A percentile compares a stretch with the other conserved stretches of the same genome.
Evolutionary conservation across 345 rosid genomes (phyloP).

Genomic region (Rhodamnia rubescens): DNA sequence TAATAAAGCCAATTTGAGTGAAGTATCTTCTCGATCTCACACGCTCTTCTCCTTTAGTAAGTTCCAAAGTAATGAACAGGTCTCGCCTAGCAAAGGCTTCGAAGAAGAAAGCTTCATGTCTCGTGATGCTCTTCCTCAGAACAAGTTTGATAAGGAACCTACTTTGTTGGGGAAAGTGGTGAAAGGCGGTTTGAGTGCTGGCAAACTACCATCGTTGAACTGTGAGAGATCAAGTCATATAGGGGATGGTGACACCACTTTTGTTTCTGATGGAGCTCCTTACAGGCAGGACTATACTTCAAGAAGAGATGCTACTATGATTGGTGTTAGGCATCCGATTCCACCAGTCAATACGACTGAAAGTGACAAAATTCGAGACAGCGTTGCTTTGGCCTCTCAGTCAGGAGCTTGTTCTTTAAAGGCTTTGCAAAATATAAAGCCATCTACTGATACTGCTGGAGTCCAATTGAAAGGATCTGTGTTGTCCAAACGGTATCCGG

Average conservation of each 20-base stretch:
- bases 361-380: conserved; percentile 16
- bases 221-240: not conserved
- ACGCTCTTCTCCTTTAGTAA: not conserved
- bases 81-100: not conserved
- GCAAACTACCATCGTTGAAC: conserved; percentile 11
- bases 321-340: conserved; percentile 16
- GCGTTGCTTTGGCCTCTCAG: conserved; percentile 14
- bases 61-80: not conserved
- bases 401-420: conserved; percentile 18
- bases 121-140: conserved; percentile 13
- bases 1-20: not conserved
- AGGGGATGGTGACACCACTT: not conserved
- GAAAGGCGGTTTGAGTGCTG: conserved; percentile 1
- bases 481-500: conserved; percentile 19
- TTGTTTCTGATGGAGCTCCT: not conserved
- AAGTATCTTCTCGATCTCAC: not conserved
- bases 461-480: conserved; percentile 60
- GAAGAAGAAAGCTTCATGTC: not conserved
- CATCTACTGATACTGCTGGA: conserved; percentile 51
- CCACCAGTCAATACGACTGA: conserved; percentile 21
- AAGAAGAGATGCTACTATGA: not conserved
- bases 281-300: not conserved
- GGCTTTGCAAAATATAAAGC: conserved; percentile 36
- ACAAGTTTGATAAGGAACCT: conserved; percentile 7
- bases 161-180: conserved; percentile 10